Percentiles rank a stretch among this genome's conserved stretches.
phyloP scores from a whole-genome alignment of 208 protist species.

The Leishmania arabica region DNA sequence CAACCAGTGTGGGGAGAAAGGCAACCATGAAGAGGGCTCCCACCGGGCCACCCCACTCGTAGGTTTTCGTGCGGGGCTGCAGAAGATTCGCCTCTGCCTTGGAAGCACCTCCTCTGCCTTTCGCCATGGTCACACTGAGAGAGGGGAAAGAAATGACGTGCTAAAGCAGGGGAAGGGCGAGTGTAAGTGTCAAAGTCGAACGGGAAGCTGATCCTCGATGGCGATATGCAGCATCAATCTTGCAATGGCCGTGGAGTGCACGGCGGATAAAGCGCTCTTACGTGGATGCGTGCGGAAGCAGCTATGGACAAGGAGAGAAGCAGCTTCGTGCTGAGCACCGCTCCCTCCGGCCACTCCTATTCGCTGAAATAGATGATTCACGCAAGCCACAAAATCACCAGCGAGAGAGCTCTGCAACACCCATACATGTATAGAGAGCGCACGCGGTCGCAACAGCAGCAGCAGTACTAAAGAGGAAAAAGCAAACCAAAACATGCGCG shows the following conservation, averaged over 20 bases:
- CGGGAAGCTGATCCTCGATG: not conserved
- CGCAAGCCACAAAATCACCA: not conserved
- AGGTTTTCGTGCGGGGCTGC: conserved; percentile 61
- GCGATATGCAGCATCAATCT: not conserved
- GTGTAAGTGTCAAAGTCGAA: not conserved
- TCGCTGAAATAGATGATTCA: not conserved
- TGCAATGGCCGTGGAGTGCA: not conserved
- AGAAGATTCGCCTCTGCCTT: conserved; percentile 25
- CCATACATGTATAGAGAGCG: no score
- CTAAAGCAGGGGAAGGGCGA: not conserved
- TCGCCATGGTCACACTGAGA: conserved; percentile 12
- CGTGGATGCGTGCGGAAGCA: not conserved
- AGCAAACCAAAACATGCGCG: no score
- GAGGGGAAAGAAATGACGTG: not conserved
- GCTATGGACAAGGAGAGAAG: not conserved
- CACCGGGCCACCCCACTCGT: conserved; percentile 82
- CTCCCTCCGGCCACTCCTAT: not conserved
- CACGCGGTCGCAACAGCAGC: no score
- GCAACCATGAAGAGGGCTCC: conserved; percentile 58
- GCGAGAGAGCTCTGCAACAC: not conserved
- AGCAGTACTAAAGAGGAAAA: not conserved
- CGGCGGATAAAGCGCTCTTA: not conserved
- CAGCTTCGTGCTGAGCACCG: not conserved
- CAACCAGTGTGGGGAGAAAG: conserved; percentile 61
- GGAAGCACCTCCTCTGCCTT: not conserved